These are phyloP conservation scores for Candida cerambycidarum DNA, from an alignment of 805 yeast genomes.

Conservation along the genomic window DNA sequence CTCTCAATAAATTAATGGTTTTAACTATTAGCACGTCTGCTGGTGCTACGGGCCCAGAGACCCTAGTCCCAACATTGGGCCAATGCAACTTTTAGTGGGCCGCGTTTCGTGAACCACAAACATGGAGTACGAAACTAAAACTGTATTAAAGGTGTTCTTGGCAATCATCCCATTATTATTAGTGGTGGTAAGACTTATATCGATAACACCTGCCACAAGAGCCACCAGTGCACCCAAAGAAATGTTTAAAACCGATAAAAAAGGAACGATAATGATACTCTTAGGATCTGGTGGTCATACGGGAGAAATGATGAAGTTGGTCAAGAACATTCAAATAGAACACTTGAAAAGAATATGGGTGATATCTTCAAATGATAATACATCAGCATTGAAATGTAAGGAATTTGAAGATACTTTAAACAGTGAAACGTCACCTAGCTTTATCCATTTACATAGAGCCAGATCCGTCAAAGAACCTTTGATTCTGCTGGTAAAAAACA, in stretches of 20 bases:
- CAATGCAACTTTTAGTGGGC: too few relatives aligned
- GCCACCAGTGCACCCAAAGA: not conserved
- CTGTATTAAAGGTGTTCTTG: slow-evolving; percentile 10
- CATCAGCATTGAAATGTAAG: slow-evolving; percentile 45
- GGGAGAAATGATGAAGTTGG: slow-evolving; percentile 85
- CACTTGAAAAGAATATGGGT: slow-evolving; percentile 37
- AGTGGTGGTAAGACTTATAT: slow-evolving; percentile 22
- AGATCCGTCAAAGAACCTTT: slow-evolving; percentile 59
- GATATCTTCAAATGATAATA: slow-evolving; percentile 50
- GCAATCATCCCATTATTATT: slow-evolving; percentile 21
- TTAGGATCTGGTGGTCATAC: slow-evolving; percentile 97
- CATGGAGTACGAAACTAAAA: slow-evolving; percentile 24
- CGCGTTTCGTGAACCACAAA: not conserved
- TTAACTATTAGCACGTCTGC: too few relatives aligned
- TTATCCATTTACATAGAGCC: slow-evolving; percentile 51
- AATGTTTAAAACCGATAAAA: slow-evolving; percentile 7
- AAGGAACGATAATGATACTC: slow-evolving; percentile 51
- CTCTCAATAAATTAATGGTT: too few relatives aligned
- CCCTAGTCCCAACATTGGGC: too few relatives aligned
- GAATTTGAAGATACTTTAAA: slow-evolving; percentile 30
- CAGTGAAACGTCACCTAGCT: slow-evolving; percentile 17
- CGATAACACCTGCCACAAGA: slow-evolving; percentile 22
- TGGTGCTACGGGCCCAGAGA: too few relatives aligned
- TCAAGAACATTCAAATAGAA: slow-evolving; percentile 38
- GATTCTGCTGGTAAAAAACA: slow-evolving; percentile 46